Conservation (phyloP, 1,284 basidiomycete species). For the Heliocybe sulcata region DNA sequence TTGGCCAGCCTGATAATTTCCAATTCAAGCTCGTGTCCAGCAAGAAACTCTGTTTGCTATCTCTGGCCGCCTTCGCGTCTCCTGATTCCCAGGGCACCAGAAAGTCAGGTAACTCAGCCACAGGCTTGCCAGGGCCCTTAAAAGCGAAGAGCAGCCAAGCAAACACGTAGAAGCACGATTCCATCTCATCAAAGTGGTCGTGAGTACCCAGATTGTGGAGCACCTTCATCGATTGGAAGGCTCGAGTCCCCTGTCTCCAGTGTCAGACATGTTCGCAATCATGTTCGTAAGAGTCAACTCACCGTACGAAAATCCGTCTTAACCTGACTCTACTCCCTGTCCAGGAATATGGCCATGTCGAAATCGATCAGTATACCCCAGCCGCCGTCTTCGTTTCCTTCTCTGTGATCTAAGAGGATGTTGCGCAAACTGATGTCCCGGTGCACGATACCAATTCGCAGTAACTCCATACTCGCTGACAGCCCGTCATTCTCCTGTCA, state of each 20-base stretch:
- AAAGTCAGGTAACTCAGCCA: too few species aligned
- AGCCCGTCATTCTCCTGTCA: too few species aligned
- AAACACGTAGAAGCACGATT: not conserved
- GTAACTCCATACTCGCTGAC: not conserved
- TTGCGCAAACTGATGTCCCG: constrained; percentile 1
- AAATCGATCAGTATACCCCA: not conserved
- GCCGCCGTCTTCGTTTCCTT: not conserved
- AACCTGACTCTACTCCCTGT: not conserved
- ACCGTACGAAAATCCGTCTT: not conserved
- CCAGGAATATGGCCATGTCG: not conserved
- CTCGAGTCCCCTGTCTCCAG: not conserved
- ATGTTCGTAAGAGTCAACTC: not conserved
- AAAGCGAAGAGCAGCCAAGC: not conserved
- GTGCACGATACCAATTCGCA: not conserved
- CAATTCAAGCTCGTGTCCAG: too few species aligned
- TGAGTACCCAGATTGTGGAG: not conserved
- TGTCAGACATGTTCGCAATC: not conserved
- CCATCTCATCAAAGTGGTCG: not conserved
- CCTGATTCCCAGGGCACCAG: too few species aligned
- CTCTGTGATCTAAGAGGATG: not conserved
- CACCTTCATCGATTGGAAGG: not conserved
- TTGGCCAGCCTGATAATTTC: too few species aligned
- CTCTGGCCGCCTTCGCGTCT: too few species aligned
- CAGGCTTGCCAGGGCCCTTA: not conserved
- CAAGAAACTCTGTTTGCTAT: too few species aligned